Conservation (phyloP, 192 early-diverging fungal species). For the Backusella circina region DNA sequence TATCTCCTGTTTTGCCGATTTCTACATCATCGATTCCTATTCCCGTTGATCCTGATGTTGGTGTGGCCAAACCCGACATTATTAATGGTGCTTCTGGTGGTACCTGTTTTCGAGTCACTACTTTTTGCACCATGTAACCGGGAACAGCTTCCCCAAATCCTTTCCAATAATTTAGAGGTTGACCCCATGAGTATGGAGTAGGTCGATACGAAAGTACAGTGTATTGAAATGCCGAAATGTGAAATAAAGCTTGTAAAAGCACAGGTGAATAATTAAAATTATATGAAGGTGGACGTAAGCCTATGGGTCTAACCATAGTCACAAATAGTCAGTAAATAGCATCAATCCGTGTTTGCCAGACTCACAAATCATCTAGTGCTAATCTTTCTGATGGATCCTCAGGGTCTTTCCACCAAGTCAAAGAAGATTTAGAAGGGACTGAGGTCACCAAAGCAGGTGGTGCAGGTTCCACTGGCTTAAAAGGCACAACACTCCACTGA, state of each 20-base stretch:
- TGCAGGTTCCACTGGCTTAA: not conserved
- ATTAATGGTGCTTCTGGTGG: not conserved
- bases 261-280: conserved; percentile 25
- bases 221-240: conserved; percentile 32
- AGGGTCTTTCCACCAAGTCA: conserved; percentile 31
- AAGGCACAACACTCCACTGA: conserved; percentile 17
- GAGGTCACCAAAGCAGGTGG: not conserved
- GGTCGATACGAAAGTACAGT: conserved; percentile 33
- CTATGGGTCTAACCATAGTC: conserved; percentile 28
- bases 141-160: conserved; percentile 28
- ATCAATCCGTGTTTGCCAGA: not conserved
- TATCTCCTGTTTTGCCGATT: not conserved
- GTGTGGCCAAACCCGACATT: not conserved
- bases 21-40: not conserved
- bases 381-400: conserved; percentile 9
- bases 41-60: not conserved
- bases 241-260: conserved; percentile 40
- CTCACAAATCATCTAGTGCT: conserved; percentile 10
- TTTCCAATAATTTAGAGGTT: conserved; percentile 32
- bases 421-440: not conserved
- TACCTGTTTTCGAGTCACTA: not conserved
- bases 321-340: not conserved
- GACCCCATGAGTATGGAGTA: conserved; percentile 31
- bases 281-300: conserved; percentile 22
- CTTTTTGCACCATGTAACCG: not conserved